Evolutionary conservation across 306 rosid genomes (phyloP), one percentile per base, ranked within the genome.

Genomic region (Casuarina equisetifolia): DNA sequence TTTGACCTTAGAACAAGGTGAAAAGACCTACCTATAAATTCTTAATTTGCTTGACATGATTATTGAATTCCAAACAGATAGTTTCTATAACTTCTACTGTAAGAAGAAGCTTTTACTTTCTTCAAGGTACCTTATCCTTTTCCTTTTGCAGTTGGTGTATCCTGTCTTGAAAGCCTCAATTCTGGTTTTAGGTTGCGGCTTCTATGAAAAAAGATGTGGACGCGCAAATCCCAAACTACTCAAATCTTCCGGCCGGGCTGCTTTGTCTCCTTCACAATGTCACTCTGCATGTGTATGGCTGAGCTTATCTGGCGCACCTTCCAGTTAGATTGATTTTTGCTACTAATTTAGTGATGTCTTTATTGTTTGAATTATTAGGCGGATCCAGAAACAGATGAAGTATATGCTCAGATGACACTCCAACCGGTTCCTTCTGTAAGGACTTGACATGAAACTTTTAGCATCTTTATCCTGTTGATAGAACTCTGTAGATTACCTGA

Each of bases 361-460:
- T 70, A 25, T 3, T 79, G 63, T 40, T 66, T 74, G 52, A 57
- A 75, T 42, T 36, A 42, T 48, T 83, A 94, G 98, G 98, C 99
- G 35, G 97, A 95, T 82, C 96, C 97, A 0, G 96, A 95, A 81
- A 95, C 97, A 0, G 97, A 95, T 59, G 92, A 92, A 87, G 96
- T 95, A 1, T 95, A 95, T 83, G 97, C 97, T 25, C 97, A 91
- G 91, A 88, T 95, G 94, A 95, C 97, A 25, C 93, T 95, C 48
- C 97, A 82, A 68, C 99, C 99, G 0, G 90, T 92, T 72, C 84
- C 91, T 58, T 85, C 92, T 19, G 99, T 92, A 91, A 88, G 90
- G 57, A 64, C 64, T 59, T 32, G 48, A 76, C 73, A 19, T 3
- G 38, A 9, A 50, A 74, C 2, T 49, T 35, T 79, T 3, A 6